Evolutionary conservation across 257 asterid species (phyloP).

Genomic region (Ballota nigra): DNA sequence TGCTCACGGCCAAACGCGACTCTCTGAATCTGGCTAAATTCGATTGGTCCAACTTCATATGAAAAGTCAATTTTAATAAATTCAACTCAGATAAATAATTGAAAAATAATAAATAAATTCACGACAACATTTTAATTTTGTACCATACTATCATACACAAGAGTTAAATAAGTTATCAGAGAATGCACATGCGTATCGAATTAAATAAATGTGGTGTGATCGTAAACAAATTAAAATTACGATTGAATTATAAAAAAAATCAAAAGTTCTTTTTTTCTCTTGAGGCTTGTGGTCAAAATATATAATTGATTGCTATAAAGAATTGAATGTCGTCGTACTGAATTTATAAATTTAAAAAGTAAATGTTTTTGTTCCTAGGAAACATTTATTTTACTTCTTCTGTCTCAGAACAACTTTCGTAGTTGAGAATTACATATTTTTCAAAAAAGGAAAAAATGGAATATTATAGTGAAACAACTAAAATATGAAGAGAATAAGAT

Average conservation of each 20-base stretch:
- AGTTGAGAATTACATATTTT: too few species aligned
- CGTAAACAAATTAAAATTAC: too few species aligned
- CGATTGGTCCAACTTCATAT: background rate
- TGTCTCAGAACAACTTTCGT: too few species aligned
- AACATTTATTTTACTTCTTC: too few species aligned
- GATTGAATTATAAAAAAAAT: background rate
- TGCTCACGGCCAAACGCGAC: constrained; percentile 4
- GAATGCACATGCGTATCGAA: background rate
- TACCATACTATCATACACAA: background rate
- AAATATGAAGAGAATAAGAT: too few species aligned
- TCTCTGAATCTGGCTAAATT: constrained; percentile 1
- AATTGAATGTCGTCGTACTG: background rate
- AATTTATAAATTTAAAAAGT: too few species aligned
- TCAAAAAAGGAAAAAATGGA: too few species aligned
- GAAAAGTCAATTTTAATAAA: background rate
- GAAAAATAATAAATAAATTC: background rate
- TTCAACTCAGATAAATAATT: background rate
- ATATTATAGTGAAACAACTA: too few species aligned
- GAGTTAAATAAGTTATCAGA: background rate
- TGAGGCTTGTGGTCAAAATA: background rate
- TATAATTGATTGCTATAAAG: background rate
- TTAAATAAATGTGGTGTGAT: too few species aligned
- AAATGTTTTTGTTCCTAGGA: too few species aligned
- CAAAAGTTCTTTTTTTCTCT: too few species aligned
- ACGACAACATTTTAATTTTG: background rate